These are phyloP conservation scores for Rachicladosporium sp. DNA, from an alignment of 2,329 filamentous ascomycete species.

Conservation along the genomic window DNA sequence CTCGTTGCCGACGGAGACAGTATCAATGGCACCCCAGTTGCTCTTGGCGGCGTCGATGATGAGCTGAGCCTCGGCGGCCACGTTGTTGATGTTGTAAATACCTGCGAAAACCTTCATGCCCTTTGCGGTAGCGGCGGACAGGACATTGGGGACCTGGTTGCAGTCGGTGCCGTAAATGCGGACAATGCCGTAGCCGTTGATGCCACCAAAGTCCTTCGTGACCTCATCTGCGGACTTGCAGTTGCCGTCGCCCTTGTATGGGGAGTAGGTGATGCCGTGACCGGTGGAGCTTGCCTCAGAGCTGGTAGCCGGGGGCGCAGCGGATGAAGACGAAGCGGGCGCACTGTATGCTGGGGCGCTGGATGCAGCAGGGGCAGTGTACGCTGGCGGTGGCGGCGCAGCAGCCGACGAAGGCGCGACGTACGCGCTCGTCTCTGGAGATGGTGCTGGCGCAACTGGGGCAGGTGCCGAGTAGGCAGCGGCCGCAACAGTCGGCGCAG, in stretches of 20 bases:
- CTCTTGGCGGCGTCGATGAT: constrained; percentile 48
- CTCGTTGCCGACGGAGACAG: constrained; percentile 71
- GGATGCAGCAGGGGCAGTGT: constrained; percentile 8
- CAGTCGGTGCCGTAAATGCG: constrained; percentile 76
- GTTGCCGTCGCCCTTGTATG: constrained; percentile 41
- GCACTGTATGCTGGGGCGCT: constrained; percentile 1
- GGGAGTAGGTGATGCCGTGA: constrained; percentile 46
- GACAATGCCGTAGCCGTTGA: constrained; percentile 50
- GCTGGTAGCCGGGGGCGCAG: neutral
- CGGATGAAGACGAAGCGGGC: constrained; percentile 1
- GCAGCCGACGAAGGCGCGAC: constrained; percentile 7
- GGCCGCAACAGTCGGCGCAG: constrained; percentile 3
- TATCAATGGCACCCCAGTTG: constrained; percentile 58
- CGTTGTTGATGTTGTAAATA: constrained; percentile 50
- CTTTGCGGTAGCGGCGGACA: constrained; percentile 50
- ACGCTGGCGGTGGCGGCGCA: constrained; percentile 7
- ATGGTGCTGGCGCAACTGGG: constrained; percentile 1
- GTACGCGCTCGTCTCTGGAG: constrained; percentile 1
- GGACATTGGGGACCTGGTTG: constrained; percentile 52
- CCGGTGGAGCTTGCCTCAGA: constrained; percentile 12
- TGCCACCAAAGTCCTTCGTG: constrained; percentile 47
- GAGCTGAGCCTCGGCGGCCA: constrained; percentile 44
- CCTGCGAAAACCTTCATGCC: constrained; percentile 63
- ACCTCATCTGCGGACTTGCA: constrained; percentile 59
- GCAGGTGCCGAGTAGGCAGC: neutral